phyloP scores from a whole-genome alignment of 305 asterid species.

The Coffea humblotiana region DNA sequence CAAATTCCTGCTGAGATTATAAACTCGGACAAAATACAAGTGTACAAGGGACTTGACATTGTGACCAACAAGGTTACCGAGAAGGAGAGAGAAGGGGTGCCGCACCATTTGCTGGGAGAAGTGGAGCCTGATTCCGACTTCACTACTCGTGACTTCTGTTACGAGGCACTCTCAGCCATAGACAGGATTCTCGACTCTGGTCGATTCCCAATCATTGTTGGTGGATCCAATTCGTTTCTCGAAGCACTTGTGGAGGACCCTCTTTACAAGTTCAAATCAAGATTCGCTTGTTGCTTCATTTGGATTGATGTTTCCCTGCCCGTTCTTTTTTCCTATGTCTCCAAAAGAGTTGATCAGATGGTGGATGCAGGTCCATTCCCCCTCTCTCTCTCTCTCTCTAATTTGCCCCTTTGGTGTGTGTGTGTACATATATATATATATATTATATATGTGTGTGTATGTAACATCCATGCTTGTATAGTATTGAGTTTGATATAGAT shows the following conservation, averaged over 20 bases:
- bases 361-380: slow-evolving; percentile 28
- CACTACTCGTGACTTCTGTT: slow-evolving; percentile 31
- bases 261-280: slow-evolving; percentile 15
- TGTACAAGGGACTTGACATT: slow-evolving; percentile 36
- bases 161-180: slow-evolving; percentile 17
- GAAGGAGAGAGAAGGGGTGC: slow-evolving; percentile 35
- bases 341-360: slow-evolving; percentile 46
- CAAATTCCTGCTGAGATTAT: slow-evolving; percentile 39
- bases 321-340: slow-evolving; percentile 20
- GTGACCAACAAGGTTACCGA: slow-evolving; percentile 33
- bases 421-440: too few relatives aligned
- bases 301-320: slow-evolving; percentile 39
- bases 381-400: neutral
- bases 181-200: slow-evolving; percentile 17
- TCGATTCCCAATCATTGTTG: slow-evolving; percentile 40
- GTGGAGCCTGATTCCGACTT: slow-evolving; percentile 35
- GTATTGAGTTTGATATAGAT: too few relatives aligned
- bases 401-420: too few relatives aligned
- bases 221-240: slow-evolving; percentile 50
- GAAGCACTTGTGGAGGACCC: slow-evolving; percentile 36
- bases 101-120: slow-evolving; percentile 42
- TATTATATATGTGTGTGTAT: too few relatives aligned
- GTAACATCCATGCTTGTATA: too few relatives aligned
- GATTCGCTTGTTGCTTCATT: slow-evolving; percentile 31
- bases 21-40: slow-evolving; percentile 54